Evolutionary conservation across 371 early-diverging fungal species (phyloP), one percentile per base, ranked within the genome.

Genomic region (Mucor lusitanicus): DNA sequence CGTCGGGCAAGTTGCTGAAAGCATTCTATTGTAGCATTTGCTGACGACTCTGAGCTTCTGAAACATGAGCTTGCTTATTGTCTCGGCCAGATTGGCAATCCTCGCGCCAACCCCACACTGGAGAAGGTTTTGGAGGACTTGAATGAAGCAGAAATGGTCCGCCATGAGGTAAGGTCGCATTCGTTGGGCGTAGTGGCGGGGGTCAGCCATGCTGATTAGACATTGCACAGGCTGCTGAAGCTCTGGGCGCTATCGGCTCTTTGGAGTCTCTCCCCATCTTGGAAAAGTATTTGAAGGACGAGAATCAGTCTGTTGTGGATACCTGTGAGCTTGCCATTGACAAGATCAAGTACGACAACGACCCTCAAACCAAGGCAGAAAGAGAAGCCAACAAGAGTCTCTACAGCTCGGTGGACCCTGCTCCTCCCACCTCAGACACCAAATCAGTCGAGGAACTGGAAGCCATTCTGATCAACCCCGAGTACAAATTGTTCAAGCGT

Each of bases 51-150:
- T 19, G 97, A 95, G 32, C 86, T 99, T 44, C 85, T 99, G 61
- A 96, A 97, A 80, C 99, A 99, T 76, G 99, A 99, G 82, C 78
- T 98, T 33, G 99, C 99, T 59, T 99, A 99, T 83, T 95, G 96
- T 59, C 83, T 99, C 59, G 99, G 99, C 59, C 99, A 99, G 83
- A 99, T 98, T 92, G 87, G 90, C 72, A 91, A 93, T 74, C 83
- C 85, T 28, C 71, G 79, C 25, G 95, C 99, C 21, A 90, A 96
- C 54, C 85, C 85, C 0, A 78, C 87, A 23, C 85, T 99, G 8
- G 70, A 74, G 55, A 53, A 64, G 6, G 92, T 97, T 12, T 78
- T 97, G 30, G 80, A 75, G 32, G 77, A 94, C 68, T 67, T 71
- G 50, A 64, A 80, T 0, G 91, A 97, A 75, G 93, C 97, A 73